Evolutionary conservation across 306 rosid genomes (phyloP).

Genomic region (Cucumis hystrix): DNA sequence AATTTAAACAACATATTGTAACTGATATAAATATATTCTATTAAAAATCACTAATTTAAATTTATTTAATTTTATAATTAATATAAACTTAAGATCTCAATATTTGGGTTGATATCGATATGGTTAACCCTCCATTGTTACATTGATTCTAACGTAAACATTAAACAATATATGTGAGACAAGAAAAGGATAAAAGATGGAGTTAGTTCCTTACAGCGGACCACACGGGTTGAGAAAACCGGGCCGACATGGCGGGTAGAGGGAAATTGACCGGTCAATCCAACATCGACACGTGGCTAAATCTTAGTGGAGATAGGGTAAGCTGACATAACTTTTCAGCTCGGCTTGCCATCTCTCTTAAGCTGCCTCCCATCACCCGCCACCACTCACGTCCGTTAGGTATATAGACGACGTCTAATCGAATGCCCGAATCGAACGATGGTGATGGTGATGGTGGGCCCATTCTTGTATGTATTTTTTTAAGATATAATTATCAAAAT

Average conservation of each 20-base stretch:
- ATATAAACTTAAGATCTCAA: no score
- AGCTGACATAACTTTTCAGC: not conserved
- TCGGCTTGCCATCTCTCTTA: not conserved
- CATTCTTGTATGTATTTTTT: not conserved
- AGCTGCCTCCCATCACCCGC: not conserved
- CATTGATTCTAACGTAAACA: no score
- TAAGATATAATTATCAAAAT: not conserved
- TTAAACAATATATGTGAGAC: no score
- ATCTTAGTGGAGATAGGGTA: not conserved
- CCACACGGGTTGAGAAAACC: not conserved
- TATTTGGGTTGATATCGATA: no score
- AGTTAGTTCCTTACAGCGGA: not conserved
- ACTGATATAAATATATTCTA: no score
- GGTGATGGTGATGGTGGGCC: not conserved
- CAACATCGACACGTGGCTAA: not conserved
- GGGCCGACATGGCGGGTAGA: not conserved
- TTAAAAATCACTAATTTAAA: no score
- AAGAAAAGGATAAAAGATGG: no score
- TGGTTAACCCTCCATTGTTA: no score
- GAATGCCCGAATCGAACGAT: not conserved
- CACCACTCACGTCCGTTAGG: not conserved
- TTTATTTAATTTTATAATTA: no score
- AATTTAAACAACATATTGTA: no score
- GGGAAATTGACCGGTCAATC: not conserved
- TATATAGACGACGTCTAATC: not conserved